Percentiles rank a stretch among this genome's conserved stretches.
Evolutionary conservation across 495 filamentous ascomycete genomes (phyloP).

Genomic region (Annulohypoxylon nitens): DNA sequence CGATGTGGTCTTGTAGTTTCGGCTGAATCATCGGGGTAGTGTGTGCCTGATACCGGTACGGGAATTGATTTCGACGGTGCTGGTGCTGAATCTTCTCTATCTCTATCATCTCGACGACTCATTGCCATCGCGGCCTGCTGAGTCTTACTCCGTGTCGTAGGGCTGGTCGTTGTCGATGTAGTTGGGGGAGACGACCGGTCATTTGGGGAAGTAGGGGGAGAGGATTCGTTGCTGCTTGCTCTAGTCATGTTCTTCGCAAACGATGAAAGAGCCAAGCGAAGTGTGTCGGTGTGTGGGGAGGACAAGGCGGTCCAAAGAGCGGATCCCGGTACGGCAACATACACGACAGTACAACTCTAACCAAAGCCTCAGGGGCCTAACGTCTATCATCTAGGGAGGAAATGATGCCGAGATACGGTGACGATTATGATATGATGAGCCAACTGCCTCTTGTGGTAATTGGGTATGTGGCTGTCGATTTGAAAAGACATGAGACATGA

Average conservation of each 20-base stretch:
- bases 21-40: slow-evolving; percentile 23
- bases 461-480: slow-evolving; percentile 40
- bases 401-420: slow-evolving; percentile 3
- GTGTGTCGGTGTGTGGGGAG: slow-evolving; percentile 40
- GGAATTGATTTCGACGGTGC: slow-evolving; percentile 15
- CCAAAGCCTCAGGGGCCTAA: slow-evolving; percentile 28
- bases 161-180: slow-evolving; percentile 18
- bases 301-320: slow-evolving; percentile 36
- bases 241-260: slow-evolving; percentile 47
- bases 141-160: slow-evolving; percentile 24
- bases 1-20: slow-evolving; percentile 21
- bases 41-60: slow-evolving; percentile 5
- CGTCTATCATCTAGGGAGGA: slow-evolving; percentile 22
- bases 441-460: slow-evolving; percentile 24
- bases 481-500: slow-evolving; percentile 46
- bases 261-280: slow-evolving; percentile 19
- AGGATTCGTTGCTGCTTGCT: slow-evolving; percentile 25
- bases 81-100: slow-evolving; percentile 18
- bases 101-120: slow-evolving; percentile 25
- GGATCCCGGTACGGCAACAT: slow-evolving; percentile 39
- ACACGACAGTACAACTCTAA: slow-evolving; percentile 35
- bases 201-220: slow-evolving; percentile 37
- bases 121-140: slow-evolving; percentile 35
- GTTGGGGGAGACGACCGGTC: slow-evolving; percentile 38
- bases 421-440: slow-evolving; percentile 34